Evolutionary conservation across 257 asterid genomes (phyloP).

Genomic region (Solanum infundibuliforme): DNA sequence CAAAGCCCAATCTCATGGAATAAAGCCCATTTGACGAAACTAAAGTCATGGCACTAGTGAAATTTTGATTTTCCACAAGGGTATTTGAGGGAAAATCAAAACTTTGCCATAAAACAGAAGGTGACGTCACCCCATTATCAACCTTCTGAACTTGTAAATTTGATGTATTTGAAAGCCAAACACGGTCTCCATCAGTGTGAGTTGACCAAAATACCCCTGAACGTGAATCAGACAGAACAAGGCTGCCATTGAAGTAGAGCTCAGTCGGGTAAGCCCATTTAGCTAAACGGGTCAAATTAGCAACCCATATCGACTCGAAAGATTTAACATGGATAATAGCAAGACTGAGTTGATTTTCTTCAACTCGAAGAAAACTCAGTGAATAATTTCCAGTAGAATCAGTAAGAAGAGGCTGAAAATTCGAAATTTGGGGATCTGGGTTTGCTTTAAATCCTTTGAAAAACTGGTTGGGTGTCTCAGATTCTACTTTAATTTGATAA

Average conservation of each 20-base stretch:
- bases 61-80: constrained; percentile 74
- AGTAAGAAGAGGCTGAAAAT: constrained; percentile 50
- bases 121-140: not conserved
- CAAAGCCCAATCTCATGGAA: constrained; percentile 57
- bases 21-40: constrained; percentile 69
- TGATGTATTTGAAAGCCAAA: constrained; percentile 57
- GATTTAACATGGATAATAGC: constrained; percentile 63
- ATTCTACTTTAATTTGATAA: constrained; percentile 12
- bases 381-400: constrained; percentile 69
- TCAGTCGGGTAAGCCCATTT: constrained; percentile 48
- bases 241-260: constrained; percentile 62
- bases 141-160: constrained; percentile 38
- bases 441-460: constrained; percentile 44
- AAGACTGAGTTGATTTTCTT: constrained; percentile 30
- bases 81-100: constrained; percentile 76
- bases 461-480: constrained; percentile 24
- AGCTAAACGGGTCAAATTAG: constrained; percentile 28
- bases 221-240: constrained; percentile 47
- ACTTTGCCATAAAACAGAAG: constrained; percentile 48
- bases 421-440: constrained; percentile 32
- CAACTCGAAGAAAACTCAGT: constrained; percentile 62
- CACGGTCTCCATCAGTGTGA: constrained; percentile 44
- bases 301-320: constrained; percentile 49
- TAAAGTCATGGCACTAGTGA: constrained; percentile 48
- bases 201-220: constrained; percentile 82